Conservation (phyloP, 2,329 filamentous ascomycete species). For the Fusarium circinatum region DNA sequence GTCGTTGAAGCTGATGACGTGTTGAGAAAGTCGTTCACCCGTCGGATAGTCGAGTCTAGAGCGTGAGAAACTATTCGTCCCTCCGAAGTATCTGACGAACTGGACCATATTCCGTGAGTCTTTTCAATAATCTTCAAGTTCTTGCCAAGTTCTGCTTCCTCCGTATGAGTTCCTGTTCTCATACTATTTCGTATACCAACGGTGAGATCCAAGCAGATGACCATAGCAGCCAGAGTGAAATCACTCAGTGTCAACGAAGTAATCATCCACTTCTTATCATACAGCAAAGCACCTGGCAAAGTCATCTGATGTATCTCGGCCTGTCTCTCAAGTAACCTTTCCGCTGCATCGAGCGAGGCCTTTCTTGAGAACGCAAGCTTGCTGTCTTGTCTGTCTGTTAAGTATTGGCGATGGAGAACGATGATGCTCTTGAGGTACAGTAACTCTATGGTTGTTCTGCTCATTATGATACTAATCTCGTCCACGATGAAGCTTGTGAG, state of each 20-base stretch:
- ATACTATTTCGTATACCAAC: constrained; percentile 24
- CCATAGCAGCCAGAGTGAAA: constrained; percentile 62
- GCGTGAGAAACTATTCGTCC: constrained; percentile 35
- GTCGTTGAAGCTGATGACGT: rapidly evolving
- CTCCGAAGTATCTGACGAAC: constrained; percentile 18
- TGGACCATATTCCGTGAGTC: constrained; percentile 38
- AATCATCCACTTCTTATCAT: constrained; percentile 57
- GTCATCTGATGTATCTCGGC: constrained; percentile 47
- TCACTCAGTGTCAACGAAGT: constrained; percentile 58
- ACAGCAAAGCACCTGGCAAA: constrained; percentile 56
- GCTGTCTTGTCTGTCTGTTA: constrained; percentile 30
- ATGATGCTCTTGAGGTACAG: constrained; percentile 47
- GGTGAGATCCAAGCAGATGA: constrained; percentile 56
- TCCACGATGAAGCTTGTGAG: constrained; percentile 45
- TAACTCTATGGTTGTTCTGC: constrained; percentile 45
- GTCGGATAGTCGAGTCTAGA: constrained; percentile 31
- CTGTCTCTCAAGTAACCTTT: constrained; percentile 43
- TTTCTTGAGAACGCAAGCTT: constrained; percentile 30
- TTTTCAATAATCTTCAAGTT: constrained; percentile 18
- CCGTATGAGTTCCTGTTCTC: not conserved
- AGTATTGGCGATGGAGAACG: constrained; percentile 46
- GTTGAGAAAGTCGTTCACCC: not conserved
- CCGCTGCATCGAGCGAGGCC: constrained; percentile 43
- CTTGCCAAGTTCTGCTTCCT: not conserved
- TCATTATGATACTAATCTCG: constrained; percentile 37